A percentile compares a stretch with the other conserved stretches of the same genome.
Evolutionary conservation across 345 rosid genomes (phyloP).

Genomic region (Eucalyptus polyanthemos): DNA sequence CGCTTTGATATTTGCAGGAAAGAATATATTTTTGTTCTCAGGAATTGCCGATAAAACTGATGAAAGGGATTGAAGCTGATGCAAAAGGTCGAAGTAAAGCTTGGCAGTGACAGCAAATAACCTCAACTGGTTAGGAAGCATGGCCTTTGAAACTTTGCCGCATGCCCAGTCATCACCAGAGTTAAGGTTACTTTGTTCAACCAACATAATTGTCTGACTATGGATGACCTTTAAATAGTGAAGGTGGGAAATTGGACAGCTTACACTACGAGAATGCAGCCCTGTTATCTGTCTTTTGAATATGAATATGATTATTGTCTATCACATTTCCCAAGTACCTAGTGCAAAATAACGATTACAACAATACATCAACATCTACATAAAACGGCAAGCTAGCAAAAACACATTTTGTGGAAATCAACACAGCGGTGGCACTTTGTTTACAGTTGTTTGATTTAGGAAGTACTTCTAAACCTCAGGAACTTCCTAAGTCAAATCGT

Average conservation of each 20-base stretch:
- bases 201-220: background rate
- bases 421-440: background rate
- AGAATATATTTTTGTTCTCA: background rate
- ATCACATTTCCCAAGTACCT: background rate
- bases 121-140: background rate
- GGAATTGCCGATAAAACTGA: background rate
- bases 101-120: background rate
- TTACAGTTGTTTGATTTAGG: too few species aligned
- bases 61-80: background rate
- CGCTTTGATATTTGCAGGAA: slow-evolving; percentile 45
- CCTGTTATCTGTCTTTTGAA: background rate
- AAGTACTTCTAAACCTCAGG: too few species aligned
- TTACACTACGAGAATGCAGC: background rate
- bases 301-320: background rate
- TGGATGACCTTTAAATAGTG: background rate
- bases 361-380: background rate
- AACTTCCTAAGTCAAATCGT: too few species aligned
- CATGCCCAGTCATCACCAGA: background rate
- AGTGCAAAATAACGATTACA: background rate
- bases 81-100: background rate
- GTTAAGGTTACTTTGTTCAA: background rate
- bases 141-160: too few species aligned
- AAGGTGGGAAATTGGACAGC: background rate
- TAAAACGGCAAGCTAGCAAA: background rate
- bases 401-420: background rate